These are phyloP conservation scores for Huntiella abstrusa DNA, from an alignment of 2,329 filamentous ascomycete species.

Conservation along the genomic window DNA sequence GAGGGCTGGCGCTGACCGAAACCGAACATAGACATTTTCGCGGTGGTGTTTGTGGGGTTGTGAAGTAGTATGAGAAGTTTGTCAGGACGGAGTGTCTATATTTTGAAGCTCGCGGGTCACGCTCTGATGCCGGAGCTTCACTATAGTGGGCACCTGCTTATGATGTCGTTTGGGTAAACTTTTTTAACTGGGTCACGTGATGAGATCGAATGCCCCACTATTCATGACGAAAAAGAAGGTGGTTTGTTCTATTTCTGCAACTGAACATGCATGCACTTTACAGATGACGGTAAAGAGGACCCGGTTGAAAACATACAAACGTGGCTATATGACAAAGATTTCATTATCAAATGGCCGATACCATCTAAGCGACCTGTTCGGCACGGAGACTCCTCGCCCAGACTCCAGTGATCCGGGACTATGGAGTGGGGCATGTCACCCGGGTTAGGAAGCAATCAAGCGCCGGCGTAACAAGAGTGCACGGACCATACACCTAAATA, in stretches of 20 bases:
- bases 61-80: neutral
- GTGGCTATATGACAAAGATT: no score
- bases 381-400: no score
- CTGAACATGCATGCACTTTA: constrained; percentile 1
- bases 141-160: constrained; percentile 1
- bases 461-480: neutral
- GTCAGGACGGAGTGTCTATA: neutral
- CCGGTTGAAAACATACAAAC: no score
- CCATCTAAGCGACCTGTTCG: no score
- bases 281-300: neutral
- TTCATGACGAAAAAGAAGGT: neutral
- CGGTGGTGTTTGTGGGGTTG: neutral
- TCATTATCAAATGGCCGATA: no score
- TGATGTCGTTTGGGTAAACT: constrained; percentile 11
- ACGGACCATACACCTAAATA: constrained; percentile 7
- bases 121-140: neutral
- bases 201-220: neutral
- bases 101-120: neutral
- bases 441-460: no score
- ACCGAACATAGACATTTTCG: constrained; percentile 27
- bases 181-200: constrained; percentile 11
- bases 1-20: constrained; percentile 58
- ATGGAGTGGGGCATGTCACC: no score
- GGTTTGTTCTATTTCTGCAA: neutral
- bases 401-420: no score